phyloP scores from a whole-genome alignment of 1,284 basidiomycete genomes.

The Ustilago loliicola region DNA sequence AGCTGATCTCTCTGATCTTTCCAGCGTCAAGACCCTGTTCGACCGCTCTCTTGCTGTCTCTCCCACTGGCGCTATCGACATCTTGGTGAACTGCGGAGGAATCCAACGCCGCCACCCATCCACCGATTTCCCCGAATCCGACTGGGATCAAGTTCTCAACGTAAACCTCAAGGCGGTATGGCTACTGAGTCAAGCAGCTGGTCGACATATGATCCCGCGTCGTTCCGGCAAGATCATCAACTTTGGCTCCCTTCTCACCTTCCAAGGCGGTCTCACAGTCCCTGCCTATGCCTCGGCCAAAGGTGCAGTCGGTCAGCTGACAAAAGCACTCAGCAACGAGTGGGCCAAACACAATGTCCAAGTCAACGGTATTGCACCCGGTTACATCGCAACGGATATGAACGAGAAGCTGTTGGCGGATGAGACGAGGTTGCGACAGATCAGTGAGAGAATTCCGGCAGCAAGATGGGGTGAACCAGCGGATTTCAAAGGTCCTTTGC shows the following conservation, averaged over 20 bases:
- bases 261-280: conserved; percentile 72
- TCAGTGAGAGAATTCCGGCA: conserved; percentile 77
- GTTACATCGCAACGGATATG: conserved; percentile 65
- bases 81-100: conserved; percentile 93
- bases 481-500: conserved; percentile 89
- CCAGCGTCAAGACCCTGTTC: conserved; percentile 79
- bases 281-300: conserved; percentile 91
- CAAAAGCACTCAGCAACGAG: conserved; percentile 75
- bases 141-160: conserved; percentile 81
- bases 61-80: conserved; percentile 77
- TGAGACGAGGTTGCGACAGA: conserved; percentile 83
- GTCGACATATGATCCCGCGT: conserved; percentile 58
- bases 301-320: conserved; percentile 78
- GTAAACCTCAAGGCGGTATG: conserved; percentile 64
- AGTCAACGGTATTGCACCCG: conserved; percentile 83
- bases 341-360: conserved; percentile 87
- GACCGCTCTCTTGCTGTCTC: conserved; percentile 76
- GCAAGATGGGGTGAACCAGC: conserved; percentile 86
- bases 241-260: conserved; percentile 65
- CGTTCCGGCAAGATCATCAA: conserved; percentile 63
- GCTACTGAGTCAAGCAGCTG: conserved; percentile 58
- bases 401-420: conserved; percentile 83
- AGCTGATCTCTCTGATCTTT: conserved; percentile 81
- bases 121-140: conserved; percentile 83
- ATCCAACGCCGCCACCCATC: conserved; percentile 76